A percentile compares a stretch with the other conserved stretches of the same genome.
phyloP scores from a whole-genome alignment of 2,329 filamentous ascomycete genomes.

The Neonectria sp. region DNA sequence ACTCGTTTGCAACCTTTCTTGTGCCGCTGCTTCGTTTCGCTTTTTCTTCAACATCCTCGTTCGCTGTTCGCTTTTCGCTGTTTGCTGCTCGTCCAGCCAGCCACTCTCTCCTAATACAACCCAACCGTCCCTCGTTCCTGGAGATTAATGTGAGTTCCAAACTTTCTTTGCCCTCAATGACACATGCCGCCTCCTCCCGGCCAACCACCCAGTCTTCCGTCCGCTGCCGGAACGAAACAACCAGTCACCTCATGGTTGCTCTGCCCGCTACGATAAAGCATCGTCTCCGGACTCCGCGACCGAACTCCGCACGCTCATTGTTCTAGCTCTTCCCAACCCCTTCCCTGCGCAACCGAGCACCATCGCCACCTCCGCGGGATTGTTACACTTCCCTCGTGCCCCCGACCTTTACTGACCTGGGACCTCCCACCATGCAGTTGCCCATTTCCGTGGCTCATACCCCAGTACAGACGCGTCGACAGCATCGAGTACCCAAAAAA shows the following conservation, averaged over 20 bases:
- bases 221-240: slow-evolving; percentile 33
- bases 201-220: slow-evolving; percentile 44
- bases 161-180: slow-evolving; percentile 47
- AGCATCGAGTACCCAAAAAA: no score
- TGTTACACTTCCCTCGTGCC: slow-evolving; percentile 30
- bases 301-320: slow-evolving; percentile 25
- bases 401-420: slow-evolving; percentile 39
- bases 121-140: slow-evolving; percentile 41
- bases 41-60: slow-evolving; percentile 38
- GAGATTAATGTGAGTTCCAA: slow-evolving; percentile 57
- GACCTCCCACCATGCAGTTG: slow-evolving; percentile 48
- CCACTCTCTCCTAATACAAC: slow-evolving; percentile 47
- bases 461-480: slow-evolving; percentile 15
- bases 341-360: slow-evolving; percentile 32
- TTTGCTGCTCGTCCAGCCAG: slow-evolving; percentile 43
- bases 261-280: slow-evolving; percentile 39
- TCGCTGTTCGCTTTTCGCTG: slow-evolving; percentile 36
- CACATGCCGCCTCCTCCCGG: slow-evolving; percentile 45
- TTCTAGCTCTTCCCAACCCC: slow-evolving; percentile 23
- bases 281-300: slow-evolving; percentile 27
- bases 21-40: slow-evolving; percentile 34
- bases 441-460: slow-evolving; percentile 42
- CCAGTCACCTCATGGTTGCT: slow-evolving; percentile 10
- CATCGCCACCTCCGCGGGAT: slow-evolving; percentile 20
- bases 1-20: slow-evolving; percentile 24